phyloP scores from a whole-genome alignment of 768 basidiomycete species.

The Russula dissimulans region DNA sequence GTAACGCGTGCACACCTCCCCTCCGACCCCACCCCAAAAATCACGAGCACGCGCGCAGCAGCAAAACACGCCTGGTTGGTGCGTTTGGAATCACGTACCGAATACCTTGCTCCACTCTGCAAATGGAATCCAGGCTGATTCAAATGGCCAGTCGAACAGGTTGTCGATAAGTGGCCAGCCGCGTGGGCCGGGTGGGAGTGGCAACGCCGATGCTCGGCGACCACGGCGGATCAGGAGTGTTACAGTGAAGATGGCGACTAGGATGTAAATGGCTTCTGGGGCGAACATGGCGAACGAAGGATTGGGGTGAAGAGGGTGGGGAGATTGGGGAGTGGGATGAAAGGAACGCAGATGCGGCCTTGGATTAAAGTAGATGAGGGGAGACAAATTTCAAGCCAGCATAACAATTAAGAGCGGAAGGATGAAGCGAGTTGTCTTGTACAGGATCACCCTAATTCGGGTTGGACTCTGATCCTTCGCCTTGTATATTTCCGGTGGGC shows the following conservation, averaged over 20 bases:
- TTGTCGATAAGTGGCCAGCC: conserved; percentile 18
- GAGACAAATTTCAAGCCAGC: not conserved
- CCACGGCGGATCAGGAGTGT: conserved; percentile 8
- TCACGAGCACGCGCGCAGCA: not conserved
- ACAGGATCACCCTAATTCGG: not conserved
- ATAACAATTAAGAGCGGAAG: conserved; percentile 9
- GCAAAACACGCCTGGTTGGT: not conserved
- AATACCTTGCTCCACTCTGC: conserved; percentile 16
- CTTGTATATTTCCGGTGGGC: not conserved
- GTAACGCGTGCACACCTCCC: not conserved
- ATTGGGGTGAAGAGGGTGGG: not conserved
- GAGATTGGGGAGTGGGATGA: not conserved
- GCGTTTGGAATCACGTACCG: conserved; percentile 10
- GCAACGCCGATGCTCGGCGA: conserved; percentile 5
- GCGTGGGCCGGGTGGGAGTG: conserved; percentile 19
- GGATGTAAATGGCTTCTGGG: conserved; percentile 7
- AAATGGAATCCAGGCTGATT: conserved; percentile 15
- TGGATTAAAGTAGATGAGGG: conserved; percentile 2
- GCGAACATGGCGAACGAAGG: conserved; percentile 4
- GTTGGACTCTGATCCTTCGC: conserved; percentile 1
- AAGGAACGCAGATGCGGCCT: not conserved
- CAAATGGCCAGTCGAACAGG: conserved; percentile 15
- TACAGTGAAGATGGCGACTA: conserved; percentile 7
- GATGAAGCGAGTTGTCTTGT: not conserved
- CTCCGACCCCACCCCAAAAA: not conserved